phyloP scores from a whole-genome alignment of 2,329 filamentous ascomycete species.

The Bipolaris sorokiniana region DNA sequence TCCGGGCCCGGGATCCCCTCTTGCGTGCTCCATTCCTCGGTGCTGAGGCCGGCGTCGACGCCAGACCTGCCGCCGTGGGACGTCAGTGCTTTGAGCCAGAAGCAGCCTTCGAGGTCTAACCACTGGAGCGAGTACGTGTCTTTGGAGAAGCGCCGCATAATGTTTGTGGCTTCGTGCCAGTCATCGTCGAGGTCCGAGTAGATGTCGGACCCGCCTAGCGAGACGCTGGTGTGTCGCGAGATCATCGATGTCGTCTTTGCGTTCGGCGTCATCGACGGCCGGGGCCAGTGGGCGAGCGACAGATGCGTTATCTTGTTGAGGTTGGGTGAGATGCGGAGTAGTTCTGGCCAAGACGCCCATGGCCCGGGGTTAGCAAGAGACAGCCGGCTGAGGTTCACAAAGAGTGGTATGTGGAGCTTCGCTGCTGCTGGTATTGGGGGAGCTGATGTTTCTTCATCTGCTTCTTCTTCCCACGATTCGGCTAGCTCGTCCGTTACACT shows the following conservation, averaged over 20 bases:
- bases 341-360: slow-evolving; percentile 60
- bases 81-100: slow-evolving; percentile 61
- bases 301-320: slow-evolving; percentile 66
- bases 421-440: slow-evolving; percentile 20
- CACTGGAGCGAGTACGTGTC: slow-evolving; percentile 65
- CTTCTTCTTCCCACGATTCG: slow-evolving; percentile 58
- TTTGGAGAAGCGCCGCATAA: slow-evolving; percentile 62
- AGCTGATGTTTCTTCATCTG: slow-evolving; percentile 18
- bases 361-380: slow-evolving; percentile 61
- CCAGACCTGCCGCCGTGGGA: slow-evolving; percentile 39
- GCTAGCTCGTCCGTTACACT: slow-evolving; percentile 31
- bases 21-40: slow-evolving; percentile 13
- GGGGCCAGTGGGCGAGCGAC: slow-evolving; percentile 67
- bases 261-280: slow-evolving; percentile 63
- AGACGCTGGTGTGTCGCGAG: slow-evolving; percentile 51
- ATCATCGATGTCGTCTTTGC: slow-evolving; percentile 55
- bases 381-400: slow-evolving; percentile 62
- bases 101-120: slow-evolving; percentile 67
- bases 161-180: slow-evolving; percentile 61
- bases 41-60: background rate
- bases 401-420: slow-evolving; percentile 44
- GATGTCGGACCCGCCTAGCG: slow-evolving; percentile 59
- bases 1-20: slow-evolving; percentile 34
- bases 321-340: slow-evolving; percentile 60
- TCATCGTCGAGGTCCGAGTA: slow-evolving; percentile 62